Evolutionary conservation across 1,284 basidiomycete genomes (phyloP).

Genomic region (Ganoderma lingzhi): DNA sequence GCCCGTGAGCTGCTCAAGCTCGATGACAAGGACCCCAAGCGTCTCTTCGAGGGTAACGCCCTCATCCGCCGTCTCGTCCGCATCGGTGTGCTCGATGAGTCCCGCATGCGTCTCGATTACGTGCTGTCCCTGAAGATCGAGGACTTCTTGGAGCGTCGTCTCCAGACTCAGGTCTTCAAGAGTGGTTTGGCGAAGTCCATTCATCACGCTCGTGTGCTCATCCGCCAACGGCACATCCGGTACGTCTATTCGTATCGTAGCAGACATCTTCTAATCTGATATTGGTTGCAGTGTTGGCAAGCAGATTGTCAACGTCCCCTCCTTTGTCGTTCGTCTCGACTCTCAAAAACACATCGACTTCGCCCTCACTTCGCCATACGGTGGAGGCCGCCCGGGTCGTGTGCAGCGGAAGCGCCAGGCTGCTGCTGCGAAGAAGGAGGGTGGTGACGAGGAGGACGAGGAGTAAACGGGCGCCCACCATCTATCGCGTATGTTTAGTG

Average conservation of each 20-base stretch:
- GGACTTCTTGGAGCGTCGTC: constrained; percentile 99
- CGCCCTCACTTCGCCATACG: constrained; percentile 96
- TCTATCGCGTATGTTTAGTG: constrained; percentile 37
- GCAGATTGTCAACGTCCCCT: constrained; percentile 99
- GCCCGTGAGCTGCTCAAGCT: constrained; percentile 99
- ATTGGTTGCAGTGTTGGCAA: constrained; percentile 83
- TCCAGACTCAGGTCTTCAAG: constrained; percentile 99
- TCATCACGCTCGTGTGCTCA: constrained; percentile 98
- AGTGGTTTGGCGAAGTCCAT: constrained; percentile 97
- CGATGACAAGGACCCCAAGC: constrained; percentile 99
- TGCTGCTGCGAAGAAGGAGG: constrained; percentile 92
- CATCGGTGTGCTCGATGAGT: constrained; percentile 99
- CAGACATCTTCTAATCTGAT: not conserved
- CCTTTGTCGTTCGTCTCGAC: constrained; percentile 98
- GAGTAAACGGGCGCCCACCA: constrained; percentile 57
- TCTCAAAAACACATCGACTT: constrained; percentile 99
- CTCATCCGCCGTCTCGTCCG: constrained; percentile 99
- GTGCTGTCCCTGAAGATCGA: constrained; percentile 99
- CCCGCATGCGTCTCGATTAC: constrained; percentile 99
- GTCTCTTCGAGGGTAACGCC: constrained; percentile 99
- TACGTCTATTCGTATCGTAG: constrained; percentile 46
- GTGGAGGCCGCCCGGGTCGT: constrained; percentile 96
- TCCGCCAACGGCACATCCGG: constrained; percentile 97
- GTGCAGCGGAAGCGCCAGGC: constrained; percentile 99
- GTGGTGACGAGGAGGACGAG: constrained; percentile 92